Evolutionary conservation across 2,329 filamentous ascomycete genomes (phyloP).

Genomic region (Penicillium sumatraense): DNA sequence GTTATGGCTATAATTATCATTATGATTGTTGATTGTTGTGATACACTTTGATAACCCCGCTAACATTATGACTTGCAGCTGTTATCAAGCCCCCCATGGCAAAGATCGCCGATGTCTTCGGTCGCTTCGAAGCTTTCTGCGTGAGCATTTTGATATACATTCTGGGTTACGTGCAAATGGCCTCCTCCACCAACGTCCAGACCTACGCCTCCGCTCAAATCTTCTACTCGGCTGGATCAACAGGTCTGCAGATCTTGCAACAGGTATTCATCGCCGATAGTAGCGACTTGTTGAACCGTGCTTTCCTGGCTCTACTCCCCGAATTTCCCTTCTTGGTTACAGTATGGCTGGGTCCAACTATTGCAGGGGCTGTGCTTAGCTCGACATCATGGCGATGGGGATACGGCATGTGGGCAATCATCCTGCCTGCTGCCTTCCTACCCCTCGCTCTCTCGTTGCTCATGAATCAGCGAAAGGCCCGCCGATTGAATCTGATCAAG

Average conservation of each 20-base stretch:
- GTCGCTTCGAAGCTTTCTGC: conserved; percentile 66
- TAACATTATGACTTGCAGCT: conserved; percentile 40
- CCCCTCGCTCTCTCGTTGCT: conserved; percentile 66
- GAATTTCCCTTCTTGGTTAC: conserved; percentile 69
- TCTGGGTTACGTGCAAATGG: conserved; percentile 67
- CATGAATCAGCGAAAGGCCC: conserved; percentile 65
- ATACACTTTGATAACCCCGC: too few relatives aligned
- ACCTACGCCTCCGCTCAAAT: conserved; percentile 61
- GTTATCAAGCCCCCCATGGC: conserved; percentile 69
- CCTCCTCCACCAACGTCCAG: conserved; percentile 61
- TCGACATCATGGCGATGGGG: conserved; percentile 69
- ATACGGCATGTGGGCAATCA: conserved; percentile 69
- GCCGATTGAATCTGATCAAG: conserved; percentile 54
- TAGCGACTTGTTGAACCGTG: conserved; percentile 66
- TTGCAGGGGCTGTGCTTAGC: conserved; percentile 59
- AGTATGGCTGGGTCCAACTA: conserved; percentile 64
- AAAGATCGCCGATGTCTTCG: conserved; percentile 70
- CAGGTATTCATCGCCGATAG: conserved; percentile 71
- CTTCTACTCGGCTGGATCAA: conserved; percentile 67
- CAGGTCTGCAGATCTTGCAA: conserved; percentile 64
- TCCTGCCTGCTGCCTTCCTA: conserved; percentile 64
- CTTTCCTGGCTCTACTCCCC: conserved; percentile 66
- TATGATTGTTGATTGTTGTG: conserved; percentile 55
- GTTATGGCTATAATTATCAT: not conserved
- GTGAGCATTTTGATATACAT: conserved; percentile 58